Percentiles rank a stretch among this genome's conserved stretches.
These are phyloP conservation scores for Umbelopsis ramanniana DNA, from an alignment of 192 early-diverging fungal genomes.

Conservation along the genomic window DNA sequence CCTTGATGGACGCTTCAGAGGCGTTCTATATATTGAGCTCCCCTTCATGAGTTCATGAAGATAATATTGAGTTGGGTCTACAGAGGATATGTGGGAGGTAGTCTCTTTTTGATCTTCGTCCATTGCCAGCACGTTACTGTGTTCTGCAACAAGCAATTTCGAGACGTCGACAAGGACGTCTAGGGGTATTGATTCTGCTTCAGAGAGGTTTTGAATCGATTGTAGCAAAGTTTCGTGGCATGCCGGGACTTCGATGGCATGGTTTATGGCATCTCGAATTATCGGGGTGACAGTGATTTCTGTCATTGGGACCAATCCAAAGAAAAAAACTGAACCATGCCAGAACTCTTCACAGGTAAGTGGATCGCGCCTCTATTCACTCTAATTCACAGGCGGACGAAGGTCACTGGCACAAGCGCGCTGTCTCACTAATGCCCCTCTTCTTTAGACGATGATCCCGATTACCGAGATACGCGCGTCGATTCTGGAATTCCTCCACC, in stretches of 20 bases:
- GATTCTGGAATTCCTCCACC: constrained; percentile 49
- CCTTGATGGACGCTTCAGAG: background rate
- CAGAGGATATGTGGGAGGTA: background rate
- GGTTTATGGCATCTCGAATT: constrained; percentile 4
- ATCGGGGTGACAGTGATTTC: constrained; percentile 13
- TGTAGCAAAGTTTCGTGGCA: background rate
- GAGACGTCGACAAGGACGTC: background rate
- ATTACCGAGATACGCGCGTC: constrained; percentile 45
- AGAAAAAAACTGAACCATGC: constrained; percentile 5
- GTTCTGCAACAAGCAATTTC: background rate
- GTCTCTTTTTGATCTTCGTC: background rate
- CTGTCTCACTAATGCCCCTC: too few relatives aligned
- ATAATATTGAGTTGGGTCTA: background rate
- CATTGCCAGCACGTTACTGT: background rate
- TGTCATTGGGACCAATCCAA: constrained; percentile 12
- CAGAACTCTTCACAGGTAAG: constrained; percentile 9
- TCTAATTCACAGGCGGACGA: too few relatives aligned
- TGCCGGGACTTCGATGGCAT: background rate
- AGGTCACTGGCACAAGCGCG: background rate
- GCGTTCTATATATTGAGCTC: background rate
- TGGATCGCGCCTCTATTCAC: background rate
- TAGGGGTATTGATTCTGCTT: background rate
- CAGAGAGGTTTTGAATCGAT: background rate
- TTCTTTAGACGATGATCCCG: constrained; percentile 43
- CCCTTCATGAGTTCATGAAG: constrained; percentile 10